Evolutionary conservation across 2,329 filamentous ascomycete species (phyloP).

Genomic region (Alternaria solani): DNA sequence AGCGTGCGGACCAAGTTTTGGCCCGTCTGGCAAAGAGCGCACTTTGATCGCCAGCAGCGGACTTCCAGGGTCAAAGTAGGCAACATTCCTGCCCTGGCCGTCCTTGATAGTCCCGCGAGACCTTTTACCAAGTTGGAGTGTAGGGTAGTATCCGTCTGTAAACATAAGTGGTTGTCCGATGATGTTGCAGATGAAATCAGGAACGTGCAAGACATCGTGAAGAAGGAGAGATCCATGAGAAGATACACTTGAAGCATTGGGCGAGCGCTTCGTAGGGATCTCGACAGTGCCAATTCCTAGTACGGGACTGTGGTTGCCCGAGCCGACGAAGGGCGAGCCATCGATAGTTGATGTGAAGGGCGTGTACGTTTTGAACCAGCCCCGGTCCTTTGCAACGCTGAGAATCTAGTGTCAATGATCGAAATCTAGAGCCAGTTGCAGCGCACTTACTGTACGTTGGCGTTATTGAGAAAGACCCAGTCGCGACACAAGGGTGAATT

Average conservation of each 20-base stretch:
- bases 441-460: slow-evolving; percentile 25
- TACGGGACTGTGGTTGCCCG: slow-evolving; percentile 3
- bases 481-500: slow-evolving; percentile 14
- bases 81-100: slow-evolving; percentile 6
- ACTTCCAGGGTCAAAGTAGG: slow-evolving; percentile 20
- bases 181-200: slow-evolving; percentile 22
- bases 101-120: background rate
- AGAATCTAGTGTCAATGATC: background rate
- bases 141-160: slow-evolving; percentile 2
- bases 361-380: slow-evolving; percentile 31
- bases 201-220: slow-evolving; percentile 26
- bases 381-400: slow-evolving; percentile 24
- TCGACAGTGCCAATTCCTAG: slow-evolving; percentile 25
- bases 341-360: slow-evolving; percentile 21
- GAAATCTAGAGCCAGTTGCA: background rate
- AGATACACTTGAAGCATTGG: background rate
- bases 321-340: background rate
- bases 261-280: slow-evolving; percentile 16
- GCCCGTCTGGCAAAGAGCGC: slow-evolving; percentile 9
- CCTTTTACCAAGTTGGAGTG: background rate
- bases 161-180: slow-evolving; percentile 11
- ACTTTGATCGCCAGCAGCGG: slow-evolving; percentile 13
- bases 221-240: slow-evolving; percentile 17
- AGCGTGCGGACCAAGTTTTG: background rate
- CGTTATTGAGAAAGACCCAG: slow-evolving; percentile 18